phyloP scores from a whole-genome alignment of 148 eudicot species.

The Simmondsia chinensis region DNA sequence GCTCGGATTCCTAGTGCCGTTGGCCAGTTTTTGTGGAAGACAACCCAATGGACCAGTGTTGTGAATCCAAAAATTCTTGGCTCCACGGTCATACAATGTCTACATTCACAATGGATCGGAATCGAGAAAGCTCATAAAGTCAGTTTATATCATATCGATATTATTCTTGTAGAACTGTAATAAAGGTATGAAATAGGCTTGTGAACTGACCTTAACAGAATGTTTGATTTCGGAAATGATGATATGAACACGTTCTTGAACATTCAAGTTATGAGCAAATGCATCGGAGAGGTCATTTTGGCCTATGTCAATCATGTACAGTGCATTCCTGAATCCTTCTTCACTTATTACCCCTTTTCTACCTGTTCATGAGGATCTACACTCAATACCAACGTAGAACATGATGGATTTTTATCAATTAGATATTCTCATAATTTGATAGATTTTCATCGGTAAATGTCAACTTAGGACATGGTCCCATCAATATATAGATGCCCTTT shows the following conservation, averaged over 20 bases:
- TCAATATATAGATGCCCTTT: no score
- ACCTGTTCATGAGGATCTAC: no score
- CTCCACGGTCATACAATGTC: background rate
- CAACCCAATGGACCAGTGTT: constrained; percentile 1
- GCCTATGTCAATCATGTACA: background rate
- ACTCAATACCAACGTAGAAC: no score
- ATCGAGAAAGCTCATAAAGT: background rate
- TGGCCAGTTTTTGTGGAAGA: background rate
- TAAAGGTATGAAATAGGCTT: background rate
- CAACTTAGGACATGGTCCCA: no score
- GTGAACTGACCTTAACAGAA: background rate
- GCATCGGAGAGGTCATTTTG: background rate
- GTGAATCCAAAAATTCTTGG: background rate
- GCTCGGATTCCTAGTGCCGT: background rate
- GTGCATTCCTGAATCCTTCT: background rate
- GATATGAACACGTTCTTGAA: background rate
- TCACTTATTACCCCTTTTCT: background rate
- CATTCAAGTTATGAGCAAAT: background rate
- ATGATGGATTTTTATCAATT: no score
- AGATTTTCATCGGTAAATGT: no score
- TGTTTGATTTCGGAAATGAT: background rate
- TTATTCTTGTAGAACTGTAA: background rate
- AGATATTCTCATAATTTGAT: no score
- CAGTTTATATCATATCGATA: background rate
- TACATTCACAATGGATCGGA: background rate